Evolutionary conservation across 2,329 filamentous ascomycete genomes (phyloP).

Genomic region (Colletotrichum godetiae): DNA sequence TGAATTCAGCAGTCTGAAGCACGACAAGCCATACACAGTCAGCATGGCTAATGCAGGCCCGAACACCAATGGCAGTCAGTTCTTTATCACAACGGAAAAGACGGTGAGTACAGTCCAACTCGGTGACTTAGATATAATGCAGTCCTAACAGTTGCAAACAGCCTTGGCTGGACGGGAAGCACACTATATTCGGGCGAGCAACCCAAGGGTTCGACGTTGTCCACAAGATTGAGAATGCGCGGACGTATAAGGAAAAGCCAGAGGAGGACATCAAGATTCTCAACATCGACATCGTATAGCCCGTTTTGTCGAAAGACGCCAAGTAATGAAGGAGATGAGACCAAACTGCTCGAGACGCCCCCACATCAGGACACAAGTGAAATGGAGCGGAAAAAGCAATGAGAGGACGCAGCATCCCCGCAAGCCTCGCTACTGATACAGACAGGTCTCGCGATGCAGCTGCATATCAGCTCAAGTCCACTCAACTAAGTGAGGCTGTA

Average conservation of each 20-base stretch:
- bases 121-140: neutral
- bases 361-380: conserved; percentile 17
- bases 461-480: conserved; percentile 24
- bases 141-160: conserved; percentile 44
- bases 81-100: conserved; percentile 98
- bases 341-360: conserved; percentile 7
- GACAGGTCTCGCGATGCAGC: conserved; percentile 33
- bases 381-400: conserved; percentile 22
- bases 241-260: conserved; percentile 90
- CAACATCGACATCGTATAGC: conserved; percentile 76
- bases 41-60: conserved; percentile 98
- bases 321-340: conserved; percentile 20
- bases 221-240: conserved; percentile 92
- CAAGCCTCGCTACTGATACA: conserved; percentile 25
- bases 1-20: conserved; percentile 89
- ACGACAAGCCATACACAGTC: conserved; percentile 95
- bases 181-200: conserved; percentile 94
- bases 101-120: conserved; percentile 67
- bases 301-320: neutral
- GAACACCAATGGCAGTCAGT: conserved; percentile 95
- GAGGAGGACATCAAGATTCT: conserved; percentile 98
- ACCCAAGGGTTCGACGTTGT: conserved; percentile 93
- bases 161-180: conserved; percentile 95
- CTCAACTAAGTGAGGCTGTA: conserved; percentile 31
- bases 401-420: conserved; percentile 30